phyloP scores from a whole-genome alignment of 169 alveolate species.

The Eimeria necatrix region DNA sequence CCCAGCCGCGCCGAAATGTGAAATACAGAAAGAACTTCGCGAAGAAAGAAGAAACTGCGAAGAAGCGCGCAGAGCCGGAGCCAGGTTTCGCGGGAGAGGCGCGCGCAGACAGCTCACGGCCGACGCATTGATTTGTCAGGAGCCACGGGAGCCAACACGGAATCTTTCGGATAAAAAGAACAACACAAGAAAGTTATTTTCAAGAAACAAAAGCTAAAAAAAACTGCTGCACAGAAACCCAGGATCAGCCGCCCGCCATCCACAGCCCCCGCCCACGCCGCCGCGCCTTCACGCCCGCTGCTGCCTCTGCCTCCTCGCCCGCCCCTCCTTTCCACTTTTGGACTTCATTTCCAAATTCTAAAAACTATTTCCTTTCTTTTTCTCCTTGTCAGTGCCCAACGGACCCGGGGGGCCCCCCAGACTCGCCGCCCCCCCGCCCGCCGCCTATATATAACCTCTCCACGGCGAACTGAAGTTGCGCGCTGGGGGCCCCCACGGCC shows the following conservation, averaged over 20 bases:
- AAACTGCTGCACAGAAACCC: not conserved
- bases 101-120: not conserved
- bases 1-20: not conserved
- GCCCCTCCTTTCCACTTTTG: not conserved
- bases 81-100: not conserved
- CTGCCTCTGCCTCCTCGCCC: too few species aligned
- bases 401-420: not conserved
- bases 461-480: too few species aligned
- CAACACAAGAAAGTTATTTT: not conserved
- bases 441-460: too few species aligned
- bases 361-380: not conserved
- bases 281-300: too few species aligned
- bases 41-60: not conserved
- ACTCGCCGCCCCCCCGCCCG: too few species aligned
- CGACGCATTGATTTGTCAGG: constrained; percentile 21
- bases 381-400: not conserved
- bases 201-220: not conserved
- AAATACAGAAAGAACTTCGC: not conserved
- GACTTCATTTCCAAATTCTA: not conserved
- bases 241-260: not conserved
- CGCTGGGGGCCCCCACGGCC: too few species aligned
- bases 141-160: not conserved
- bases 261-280: constrained; percentile 44
- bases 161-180: not conserved
- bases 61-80: not conserved